Evolutionary conservation across 805 yeast genomes (phyloP), one percentile per base, ranked within the genome.

Genomic region (Groenewaldozyma tartarivorans): DNA sequence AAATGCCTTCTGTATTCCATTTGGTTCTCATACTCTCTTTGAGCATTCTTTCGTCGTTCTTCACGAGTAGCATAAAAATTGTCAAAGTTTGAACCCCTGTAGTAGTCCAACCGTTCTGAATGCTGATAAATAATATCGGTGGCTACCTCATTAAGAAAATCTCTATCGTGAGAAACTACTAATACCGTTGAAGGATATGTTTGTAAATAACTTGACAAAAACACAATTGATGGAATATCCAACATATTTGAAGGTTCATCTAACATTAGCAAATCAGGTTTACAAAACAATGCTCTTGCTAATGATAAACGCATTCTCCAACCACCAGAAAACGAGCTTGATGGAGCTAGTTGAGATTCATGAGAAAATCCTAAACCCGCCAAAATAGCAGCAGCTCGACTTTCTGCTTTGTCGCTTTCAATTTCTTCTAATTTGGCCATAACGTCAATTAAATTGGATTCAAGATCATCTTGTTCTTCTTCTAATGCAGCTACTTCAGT

Each of bases 231-330:
- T 21, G 98, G 99, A 62, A 92, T 96, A 76, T 92, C 99, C 94
- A 92, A 83, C 96, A 88, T 92, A 80, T 92, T 92, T 47, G 97
- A 88, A 56, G 99, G 99, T 73, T 92, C 99, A 75, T 92, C 98
- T 49, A 92, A 73, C 58, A 92, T 68, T 50, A 92, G 69, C 49
- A 92, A 69, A 62, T 92, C 98, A 0, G 98, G 98, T 59, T 86
- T 81, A 73, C 96, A 90, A 72, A 92, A 92, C 59, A 92, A 72
- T 0, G 98, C 98, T 66, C 98, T 78, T 3, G 98, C 98, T 46
- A 92, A 72, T n/a, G 96, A 84, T 49, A 92, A 73, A 70, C 98
- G 83, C 98, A 92, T 92, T 74, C 98, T 81, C 98, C 98, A 92
- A 78, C 99, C 99, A 75, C 99, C 99, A 40, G 96, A 87, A 61